Conservation (phyloP, 176 grass and related monocot genomes). For the Ampelocalamus luodianensis region DNA sequence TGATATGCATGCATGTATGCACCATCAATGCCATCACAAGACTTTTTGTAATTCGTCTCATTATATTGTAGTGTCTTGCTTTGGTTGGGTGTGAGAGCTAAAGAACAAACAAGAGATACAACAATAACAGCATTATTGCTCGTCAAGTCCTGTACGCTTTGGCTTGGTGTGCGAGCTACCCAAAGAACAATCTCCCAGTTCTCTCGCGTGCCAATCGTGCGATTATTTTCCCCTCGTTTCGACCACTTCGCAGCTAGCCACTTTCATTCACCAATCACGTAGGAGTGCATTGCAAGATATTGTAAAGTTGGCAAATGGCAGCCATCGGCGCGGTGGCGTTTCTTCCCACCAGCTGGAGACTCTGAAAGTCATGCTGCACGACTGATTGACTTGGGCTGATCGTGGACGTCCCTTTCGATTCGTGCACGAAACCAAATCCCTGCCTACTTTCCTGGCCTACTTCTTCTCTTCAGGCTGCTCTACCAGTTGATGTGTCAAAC, state of each 20-base stretch:
- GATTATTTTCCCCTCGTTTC: neutral
- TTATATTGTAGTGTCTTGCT: neutral
- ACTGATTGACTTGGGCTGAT: constrained; percentile 16
- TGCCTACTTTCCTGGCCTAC: neutral
- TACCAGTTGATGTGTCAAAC: constrained; percentile 1
- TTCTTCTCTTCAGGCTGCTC: neutral
- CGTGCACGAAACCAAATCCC: constrained; percentile 15
- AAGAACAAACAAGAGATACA: neutral
- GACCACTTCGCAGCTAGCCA: neutral
- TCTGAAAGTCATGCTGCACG: constrained; percentile 36
- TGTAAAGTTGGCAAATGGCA: neutral
- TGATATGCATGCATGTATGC: neutral
- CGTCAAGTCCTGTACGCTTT: neutral
- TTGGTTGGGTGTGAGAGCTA: neutral
- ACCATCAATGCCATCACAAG: neutral
- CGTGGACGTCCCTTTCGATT: constrained; percentile 16
- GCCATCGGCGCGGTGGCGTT: neutral
- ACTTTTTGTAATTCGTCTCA: neutral
- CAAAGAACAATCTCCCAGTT: neutral
- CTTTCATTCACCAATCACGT: neutral
- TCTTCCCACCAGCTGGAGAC: constrained; percentile 20
- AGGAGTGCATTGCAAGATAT: too few species aligned
- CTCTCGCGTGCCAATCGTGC: neutral
- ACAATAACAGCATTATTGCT: neutral
- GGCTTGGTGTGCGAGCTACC: neutral